Evolutionary conservation across 139 green algal species (phyloP).

Genomic region (Chlorella sorokiniana): DNA sequence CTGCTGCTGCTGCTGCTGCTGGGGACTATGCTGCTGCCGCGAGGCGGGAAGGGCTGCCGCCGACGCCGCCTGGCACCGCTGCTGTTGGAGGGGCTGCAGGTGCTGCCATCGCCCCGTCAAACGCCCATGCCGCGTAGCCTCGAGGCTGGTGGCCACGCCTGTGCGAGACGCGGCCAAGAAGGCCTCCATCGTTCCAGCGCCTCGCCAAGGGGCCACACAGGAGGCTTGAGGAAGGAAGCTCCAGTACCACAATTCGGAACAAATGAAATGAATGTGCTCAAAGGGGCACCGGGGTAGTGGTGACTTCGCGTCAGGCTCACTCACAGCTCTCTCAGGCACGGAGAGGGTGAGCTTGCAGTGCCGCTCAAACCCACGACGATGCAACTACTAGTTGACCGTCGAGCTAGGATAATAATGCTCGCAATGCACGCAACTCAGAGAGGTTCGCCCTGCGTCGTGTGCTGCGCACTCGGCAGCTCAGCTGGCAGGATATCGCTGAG

Average conservation of each 20-base stretch:
- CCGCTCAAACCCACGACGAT: too few species aligned
- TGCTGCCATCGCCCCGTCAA: background rate
- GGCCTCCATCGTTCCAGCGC: background rate
- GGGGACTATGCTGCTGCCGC: background rate
- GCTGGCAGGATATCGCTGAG: too few species aligned
- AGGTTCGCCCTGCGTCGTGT: too few species aligned
- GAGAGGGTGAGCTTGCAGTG: too few species aligned
- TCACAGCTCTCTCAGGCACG: too few species aligned
- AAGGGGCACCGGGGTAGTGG: too few species aligned
- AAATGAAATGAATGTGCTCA: too few species aligned
- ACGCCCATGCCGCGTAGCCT: too few species aligned
- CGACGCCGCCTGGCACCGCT: background rate
- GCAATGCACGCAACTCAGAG: background rate
- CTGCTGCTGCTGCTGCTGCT: slow-evolving; percentile 3
- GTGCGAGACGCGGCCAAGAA: background rate
- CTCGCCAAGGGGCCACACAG: background rate
- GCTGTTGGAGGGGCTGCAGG: background rate
- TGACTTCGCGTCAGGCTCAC: too few species aligned
- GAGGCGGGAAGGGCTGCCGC: background rate
- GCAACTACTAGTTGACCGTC: too few species aligned
- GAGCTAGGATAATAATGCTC: background rate
- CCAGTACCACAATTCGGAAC: too few species aligned
- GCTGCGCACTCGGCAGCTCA: background rate
- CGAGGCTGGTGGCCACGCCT: background rate
- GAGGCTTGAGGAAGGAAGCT: too few species aligned